A percentile compares a stretch with the other conserved stretches of the same genome.
Conservation (phyloP, 2,329 filamentous ascomycete genomes). For the Epichloe baconii region DNA sequence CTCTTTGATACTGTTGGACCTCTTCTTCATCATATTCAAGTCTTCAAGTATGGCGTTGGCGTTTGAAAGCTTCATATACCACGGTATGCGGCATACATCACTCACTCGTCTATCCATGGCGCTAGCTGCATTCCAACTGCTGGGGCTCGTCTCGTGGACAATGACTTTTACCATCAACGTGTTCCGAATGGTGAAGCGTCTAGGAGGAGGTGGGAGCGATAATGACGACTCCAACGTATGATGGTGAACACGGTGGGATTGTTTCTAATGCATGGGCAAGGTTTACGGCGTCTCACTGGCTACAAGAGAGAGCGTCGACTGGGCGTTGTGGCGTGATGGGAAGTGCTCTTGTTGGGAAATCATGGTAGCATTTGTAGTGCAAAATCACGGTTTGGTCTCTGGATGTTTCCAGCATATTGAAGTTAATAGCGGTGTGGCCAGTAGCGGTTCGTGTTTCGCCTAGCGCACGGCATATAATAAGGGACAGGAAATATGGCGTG, state of each 20-base stretch:
- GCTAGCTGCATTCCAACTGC: conserved; percentile 63
- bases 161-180: conserved; percentile 81
- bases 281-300: not conserved
- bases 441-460: too few species aligned
- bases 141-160: conserved; percentile 81
- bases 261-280: not conserved
- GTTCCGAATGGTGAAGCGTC: conserved; percentile 51
- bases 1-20: conserved; percentile 75
- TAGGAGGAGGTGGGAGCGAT: conserved; percentile 39
- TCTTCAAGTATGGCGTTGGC: conserved; percentile 84
- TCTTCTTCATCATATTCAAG: conserved; percentile 96
- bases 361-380: not conserved
- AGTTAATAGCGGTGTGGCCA: too few species aligned
- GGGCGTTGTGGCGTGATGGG: not conserved
- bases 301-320: not conserved
- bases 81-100: conserved; percentile 22
- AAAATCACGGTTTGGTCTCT: too few species aligned
- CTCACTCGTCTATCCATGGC: conserved; percentile 49
- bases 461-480: too few species aligned
- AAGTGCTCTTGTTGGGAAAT: not conserved
- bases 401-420: too few species aligned
- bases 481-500: too few species aligned
- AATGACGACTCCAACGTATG: conserved; percentile 1
- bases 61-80: conserved; percentile 66
- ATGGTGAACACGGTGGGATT: not conserved